Conservation (phyloP, 768 basidiomycete genomes). For the Suillus americanus region DNA sequence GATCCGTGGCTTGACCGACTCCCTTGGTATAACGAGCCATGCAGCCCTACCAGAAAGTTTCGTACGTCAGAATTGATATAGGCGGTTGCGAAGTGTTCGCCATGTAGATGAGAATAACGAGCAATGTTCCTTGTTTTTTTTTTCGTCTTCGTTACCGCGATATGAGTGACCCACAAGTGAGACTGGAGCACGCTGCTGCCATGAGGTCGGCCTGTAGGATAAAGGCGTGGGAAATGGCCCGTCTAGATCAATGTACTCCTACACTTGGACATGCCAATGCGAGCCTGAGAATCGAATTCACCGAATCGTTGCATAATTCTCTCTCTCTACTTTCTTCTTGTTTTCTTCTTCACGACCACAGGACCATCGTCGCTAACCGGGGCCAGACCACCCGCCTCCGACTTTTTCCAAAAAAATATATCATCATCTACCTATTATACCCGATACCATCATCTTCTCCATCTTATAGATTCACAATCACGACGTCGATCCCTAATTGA, state of each 20-base stretch:
- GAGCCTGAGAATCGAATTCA: conserved; percentile 17
- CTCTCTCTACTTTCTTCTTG: conserved; percentile 12
- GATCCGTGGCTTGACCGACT: too few relatives aligned
- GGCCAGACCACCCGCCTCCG: conserved; percentile 5
- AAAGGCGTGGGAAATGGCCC: conserved; percentile 29
- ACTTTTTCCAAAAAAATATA: background rate
- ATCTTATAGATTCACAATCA: conserved; percentile 16
- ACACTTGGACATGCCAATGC: conserved; percentile 3
- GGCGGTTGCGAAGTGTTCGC: too few relatives aligned
- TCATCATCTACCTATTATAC: conserved; percentile 21
- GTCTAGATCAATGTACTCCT: conserved; percentile 19
- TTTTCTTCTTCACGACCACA: conserved; percentile 27
- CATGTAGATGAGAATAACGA: too few relatives aligned
- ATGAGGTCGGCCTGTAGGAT: background rate
- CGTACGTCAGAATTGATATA: too few relatives aligned
- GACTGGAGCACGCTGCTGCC: too few relatives aligned
- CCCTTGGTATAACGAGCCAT: too few relatives aligned
- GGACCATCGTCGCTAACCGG: conserved; percentile 15
- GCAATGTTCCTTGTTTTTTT: too few relatives aligned
- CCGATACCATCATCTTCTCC: conserved; percentile 28
- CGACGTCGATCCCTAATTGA: conserved; percentile 9
- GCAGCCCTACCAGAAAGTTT: too few relatives aligned
- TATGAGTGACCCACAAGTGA: too few relatives aligned
- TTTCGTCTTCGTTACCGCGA: too few relatives aligned
- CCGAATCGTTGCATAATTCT: conserved; percentile 16